Evolutionary conservation across 441 rosid species (phyloP).

Genomic region (Breynia disticha): DNA sequence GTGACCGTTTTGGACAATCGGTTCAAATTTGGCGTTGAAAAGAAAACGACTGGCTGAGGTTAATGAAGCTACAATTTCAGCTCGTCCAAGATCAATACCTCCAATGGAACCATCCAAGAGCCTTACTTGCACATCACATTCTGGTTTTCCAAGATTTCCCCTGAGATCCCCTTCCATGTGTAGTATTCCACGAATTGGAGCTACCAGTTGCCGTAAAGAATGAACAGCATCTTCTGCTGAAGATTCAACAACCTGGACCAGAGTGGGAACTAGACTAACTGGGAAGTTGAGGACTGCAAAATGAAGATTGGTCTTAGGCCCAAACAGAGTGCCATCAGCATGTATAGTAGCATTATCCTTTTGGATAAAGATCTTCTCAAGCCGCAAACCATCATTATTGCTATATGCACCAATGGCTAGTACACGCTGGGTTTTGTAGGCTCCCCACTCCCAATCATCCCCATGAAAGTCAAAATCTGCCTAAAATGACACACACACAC

Average conservation of each 20-base stretch:
- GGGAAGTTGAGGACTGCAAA: constrained; percentile 98
- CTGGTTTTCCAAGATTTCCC: constrained; percentile 92
- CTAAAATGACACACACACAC: too few relatives aligned
- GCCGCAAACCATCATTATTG: constrained; percentile 92
- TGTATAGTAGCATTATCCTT: constrained; percentile 97
- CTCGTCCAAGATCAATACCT: constrained; percentile 96
- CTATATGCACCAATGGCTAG: constrained; percentile 90
- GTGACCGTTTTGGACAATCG: constrained; percentile 81
- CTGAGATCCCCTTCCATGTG: constrained; percentile 99
- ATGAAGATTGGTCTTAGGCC: constrained; percentile 95
- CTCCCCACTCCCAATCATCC: constrained; percentile 99
- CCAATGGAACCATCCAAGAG: constrained; percentile 95
- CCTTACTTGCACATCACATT: constrained; percentile 96
- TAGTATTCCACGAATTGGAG: constrained; percentile 89
- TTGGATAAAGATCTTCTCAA: constrained; percentile 89
- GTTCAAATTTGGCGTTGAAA: constrained; percentile 94
- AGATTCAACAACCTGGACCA: constrained; percentile 89
- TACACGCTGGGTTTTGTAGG: constrained; percentile 86
- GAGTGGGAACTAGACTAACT: constrained; percentile 86
- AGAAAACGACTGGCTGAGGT: constrained; percentile 89
- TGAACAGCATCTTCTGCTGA: constrained; percentile 77
- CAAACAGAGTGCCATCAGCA: constrained; percentile 91
- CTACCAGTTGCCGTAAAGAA: constrained; percentile 75
- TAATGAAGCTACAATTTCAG: constrained; percentile 93
- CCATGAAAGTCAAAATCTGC: constrained; percentile 98